Evolutionary conservation across 2,329 filamentous ascomycete genomes (phyloP).

Genomic region (Fusarium annulatum): DNA sequence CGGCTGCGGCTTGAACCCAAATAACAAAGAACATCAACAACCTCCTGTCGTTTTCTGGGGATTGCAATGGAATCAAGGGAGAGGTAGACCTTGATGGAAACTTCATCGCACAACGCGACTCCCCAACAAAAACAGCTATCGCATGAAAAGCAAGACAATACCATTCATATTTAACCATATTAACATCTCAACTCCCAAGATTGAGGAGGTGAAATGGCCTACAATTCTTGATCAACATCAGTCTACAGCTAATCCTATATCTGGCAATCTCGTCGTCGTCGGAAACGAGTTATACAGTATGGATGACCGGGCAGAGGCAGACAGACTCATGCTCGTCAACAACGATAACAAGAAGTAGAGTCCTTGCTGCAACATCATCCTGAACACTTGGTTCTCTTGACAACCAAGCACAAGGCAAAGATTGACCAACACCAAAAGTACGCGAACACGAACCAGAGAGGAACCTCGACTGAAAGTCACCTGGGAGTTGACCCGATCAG

Average conservation of each 20-base stretch:
- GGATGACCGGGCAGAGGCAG: not conserved
- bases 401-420: accelerated
- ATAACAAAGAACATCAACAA: not conserved
- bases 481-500: no score
- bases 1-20: not conserved
- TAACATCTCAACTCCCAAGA: not conserved
- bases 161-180: not conserved
- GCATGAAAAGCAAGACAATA: not conserved
- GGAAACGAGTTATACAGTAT: not conserved
- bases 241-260: accelerated
- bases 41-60: accelerated
- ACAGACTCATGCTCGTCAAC: not conserved
- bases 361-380: not conserved
- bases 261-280: not conserved
- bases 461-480: not conserved
- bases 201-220: accelerated
- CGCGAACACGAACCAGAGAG: not conserved
- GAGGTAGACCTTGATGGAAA: not conserved
- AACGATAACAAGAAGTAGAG: not conserved
- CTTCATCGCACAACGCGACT: not conserved
- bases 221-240: not conserved
- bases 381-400: not conserved
- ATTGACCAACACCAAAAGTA: not conserved
- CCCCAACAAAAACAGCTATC: not conserved
- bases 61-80: not conserved